phyloP scores from a whole-genome alignment of 2,329 filamentous ascomycete species.

The Diaporthe sp. region DNA sequence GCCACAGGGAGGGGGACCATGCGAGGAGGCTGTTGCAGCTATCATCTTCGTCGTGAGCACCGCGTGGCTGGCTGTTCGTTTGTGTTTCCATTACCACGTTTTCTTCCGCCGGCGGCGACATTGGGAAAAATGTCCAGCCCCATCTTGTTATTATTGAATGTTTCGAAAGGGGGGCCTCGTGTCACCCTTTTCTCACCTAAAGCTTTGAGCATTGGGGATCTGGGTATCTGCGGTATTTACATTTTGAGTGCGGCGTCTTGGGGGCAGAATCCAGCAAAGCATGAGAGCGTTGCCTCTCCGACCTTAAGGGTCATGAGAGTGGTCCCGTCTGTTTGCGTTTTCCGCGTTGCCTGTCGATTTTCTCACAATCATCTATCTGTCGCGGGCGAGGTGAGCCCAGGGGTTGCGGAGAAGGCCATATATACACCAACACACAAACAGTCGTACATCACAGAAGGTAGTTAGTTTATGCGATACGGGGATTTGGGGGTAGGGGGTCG shows the following conservation, averaged over 20 bases:
- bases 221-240: constrained; percentile 8
- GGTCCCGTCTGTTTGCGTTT: not conserved
- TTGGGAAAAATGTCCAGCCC: not conserved
- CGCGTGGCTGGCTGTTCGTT: not conserved
- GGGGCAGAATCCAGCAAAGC: constrained; percentile 33
- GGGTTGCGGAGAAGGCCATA: not conserved
- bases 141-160: constrained; percentile 1
- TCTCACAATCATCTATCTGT: constrained; percentile 4
- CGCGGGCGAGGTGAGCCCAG: not conserved
- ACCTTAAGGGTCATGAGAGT: constrained; percentile 6
- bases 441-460: not conserved
- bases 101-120: constrained; percentile 20
- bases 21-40: constrained; percentile 41
- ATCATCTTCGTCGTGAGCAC: constrained; percentile 35
- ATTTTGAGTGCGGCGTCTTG: constrained; percentile 31
- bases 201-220: not conserved
- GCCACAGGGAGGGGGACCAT: constrained; percentile 24
- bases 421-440: not conserved
- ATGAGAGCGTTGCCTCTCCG: constrained; percentile 22
- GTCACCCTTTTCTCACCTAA: not conserved
- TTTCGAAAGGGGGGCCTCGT: not conserved
- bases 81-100: not conserved
- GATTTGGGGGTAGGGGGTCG: no score
- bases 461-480: not conserved
- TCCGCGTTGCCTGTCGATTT: not conserved